Base-by-base conservation (phyloP, 2,329 filamentous ascomycete genomes). In the Ascochyta lentis region DNA sequence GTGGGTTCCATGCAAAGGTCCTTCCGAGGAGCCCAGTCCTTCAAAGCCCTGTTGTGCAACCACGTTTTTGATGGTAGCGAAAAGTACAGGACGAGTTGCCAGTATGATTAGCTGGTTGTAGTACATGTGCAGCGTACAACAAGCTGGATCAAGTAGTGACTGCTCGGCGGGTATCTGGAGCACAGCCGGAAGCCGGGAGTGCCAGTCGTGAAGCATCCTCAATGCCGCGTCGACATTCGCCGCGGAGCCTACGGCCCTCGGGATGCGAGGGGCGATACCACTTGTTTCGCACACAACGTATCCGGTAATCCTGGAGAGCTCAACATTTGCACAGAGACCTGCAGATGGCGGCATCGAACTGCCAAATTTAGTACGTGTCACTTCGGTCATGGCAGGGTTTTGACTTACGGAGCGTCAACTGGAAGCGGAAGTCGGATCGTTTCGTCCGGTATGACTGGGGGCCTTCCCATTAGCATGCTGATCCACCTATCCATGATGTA, bases 401-500 rank as follows among this genome's bases (percentile, higher is more conserved):
- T 12, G 5, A 59, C 66, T 66, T 60, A 70, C 67, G 56, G 48
- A 19, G 39, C 58, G 49, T 64, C 60, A 46, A 40, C 40, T 51
- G 67, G 67, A 41, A 66, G 56, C 38, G 66, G 60, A 26, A 68
- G 54, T 19, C 60, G 58, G 5, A 70, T 68, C 16, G 66, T 61
- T 27, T 69, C 66, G 33, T 69, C 65, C n/a, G 60, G 48, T 47
- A 70, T 59, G 2, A 63, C 63, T 12, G 67, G 64, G 12, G 66
- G 64, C 15, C 67, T 59, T 6, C 67, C 67, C 67, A 70, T 68
- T 4, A 70, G 23, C 33, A 65, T 63, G 24, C 64, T 65, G 16
- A 69, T 59, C 67, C 67, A 70, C 43, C 67, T 57, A 37, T 70
- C 67, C 26, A 70, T 41, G n/a, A 67, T 49, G 41, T 68, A 70